Percentiles rank a stretch among this genome's conserved stretches.
These are phyloP conservation scores for Candolleomyces efflorescens DNA, from an alignment of 768 basidiomycete genomes.

Conservation along the genomic window DNA sequence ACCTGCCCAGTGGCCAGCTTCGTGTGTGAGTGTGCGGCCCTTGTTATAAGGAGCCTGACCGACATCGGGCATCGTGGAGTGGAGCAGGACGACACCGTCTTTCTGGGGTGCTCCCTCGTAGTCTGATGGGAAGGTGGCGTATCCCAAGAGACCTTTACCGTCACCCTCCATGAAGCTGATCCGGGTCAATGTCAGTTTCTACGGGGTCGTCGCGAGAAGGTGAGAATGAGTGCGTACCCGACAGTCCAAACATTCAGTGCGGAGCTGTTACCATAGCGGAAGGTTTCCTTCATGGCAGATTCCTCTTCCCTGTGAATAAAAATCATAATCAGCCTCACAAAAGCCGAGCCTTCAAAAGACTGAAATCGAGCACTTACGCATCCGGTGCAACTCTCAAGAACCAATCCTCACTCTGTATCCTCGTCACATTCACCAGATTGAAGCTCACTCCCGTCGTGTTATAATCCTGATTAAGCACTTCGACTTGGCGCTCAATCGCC, in stretches of 20 bases:
- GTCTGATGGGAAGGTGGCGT: constrained; percentile 43
- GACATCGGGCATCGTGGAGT: constrained; percentile 38
- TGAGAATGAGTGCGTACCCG: constrained; percentile 24
- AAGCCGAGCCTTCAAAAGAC: background rate
- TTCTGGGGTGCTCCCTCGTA: constrained; percentile 33
- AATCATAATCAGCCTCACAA: background rate
- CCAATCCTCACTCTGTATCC: constrained; percentile 43
- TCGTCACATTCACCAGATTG: constrained; percentile 35
- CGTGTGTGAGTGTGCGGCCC: constrained; percentile 48
- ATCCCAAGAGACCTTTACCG: constrained; percentile 34
- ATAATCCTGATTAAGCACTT: constrained; percentile 39
- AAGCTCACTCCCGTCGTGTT: constrained; percentile 33
- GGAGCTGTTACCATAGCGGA: constrained; percentile 35
- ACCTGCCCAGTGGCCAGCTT: constrained; percentile 53
- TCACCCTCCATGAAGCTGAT: constrained; percentile 23
- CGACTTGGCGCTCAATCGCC: constrained; percentile 32
- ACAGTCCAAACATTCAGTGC: constrained; percentile 50
- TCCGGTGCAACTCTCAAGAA: constrained; percentile 39
- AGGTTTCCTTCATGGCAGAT: constrained; percentile 38
- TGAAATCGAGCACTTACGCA: constrained; percentile 12
- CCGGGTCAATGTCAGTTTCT: constrained; percentile 18
- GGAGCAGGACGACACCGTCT: constrained; percentile 44
- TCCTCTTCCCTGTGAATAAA: constrained; percentile 24
- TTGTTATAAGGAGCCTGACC: constrained; percentile 34
- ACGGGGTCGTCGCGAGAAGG: background rate